These are phyloP conservation scores for Mycena crocata DNA, from an alignment of 768 basidiomycete species.

Conservation along the genomic window DNA sequence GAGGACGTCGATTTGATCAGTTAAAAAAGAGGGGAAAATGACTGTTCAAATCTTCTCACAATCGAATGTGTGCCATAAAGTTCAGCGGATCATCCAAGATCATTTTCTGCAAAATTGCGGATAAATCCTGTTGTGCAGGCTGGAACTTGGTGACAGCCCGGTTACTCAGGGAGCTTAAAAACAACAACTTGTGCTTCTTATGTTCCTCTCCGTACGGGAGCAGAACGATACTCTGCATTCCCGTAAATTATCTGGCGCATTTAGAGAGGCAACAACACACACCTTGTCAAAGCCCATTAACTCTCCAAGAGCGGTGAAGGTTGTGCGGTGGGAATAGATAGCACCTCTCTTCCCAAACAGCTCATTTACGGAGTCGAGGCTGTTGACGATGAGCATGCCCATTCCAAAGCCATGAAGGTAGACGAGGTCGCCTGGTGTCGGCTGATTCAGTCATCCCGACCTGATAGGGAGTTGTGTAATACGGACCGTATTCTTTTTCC, in stretches of 20 bases:
- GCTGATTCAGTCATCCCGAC: too few relatives aligned
- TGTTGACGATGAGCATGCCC: slow-evolving; percentile 43
- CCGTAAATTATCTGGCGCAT: not conserved
- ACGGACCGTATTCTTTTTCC: slow-evolving; percentile 7
- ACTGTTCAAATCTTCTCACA: not conserved
- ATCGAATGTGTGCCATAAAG: not conserved
- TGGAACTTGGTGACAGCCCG: slow-evolving; percentile 46
- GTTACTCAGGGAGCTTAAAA: slow-evolving; percentile 43
- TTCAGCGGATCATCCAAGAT: not conserved
- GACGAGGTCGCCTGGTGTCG: slow-evolving; percentile 41
- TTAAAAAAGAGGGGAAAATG: too few relatives aligned
- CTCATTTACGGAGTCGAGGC: slow-evolving; percentile 39
- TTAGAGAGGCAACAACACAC: not conserved
- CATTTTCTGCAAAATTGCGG: slow-evolving; percentile 2
- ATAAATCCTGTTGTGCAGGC: slow-evolving; percentile 39
- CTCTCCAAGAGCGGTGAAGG: slow-evolving; percentile 43
- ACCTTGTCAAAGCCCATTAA: slow-evolving; percentile 41
- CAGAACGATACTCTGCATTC: slow-evolving; percentile 35
- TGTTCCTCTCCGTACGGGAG: slow-evolving; percentile 30
- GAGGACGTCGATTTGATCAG: not conserved
- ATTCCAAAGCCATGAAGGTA: slow-evolving; percentile 42
- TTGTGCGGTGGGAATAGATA: slow-evolving; percentile 46
- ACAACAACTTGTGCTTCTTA: slow-evolving; percentile 40
- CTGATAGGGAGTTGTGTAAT: not conserved
- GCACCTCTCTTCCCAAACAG: slow-evolving; percentile 41